Conservation (phyloP, 495 filamentous ascomycete genomes). For the Xylaria curta region DNA sequence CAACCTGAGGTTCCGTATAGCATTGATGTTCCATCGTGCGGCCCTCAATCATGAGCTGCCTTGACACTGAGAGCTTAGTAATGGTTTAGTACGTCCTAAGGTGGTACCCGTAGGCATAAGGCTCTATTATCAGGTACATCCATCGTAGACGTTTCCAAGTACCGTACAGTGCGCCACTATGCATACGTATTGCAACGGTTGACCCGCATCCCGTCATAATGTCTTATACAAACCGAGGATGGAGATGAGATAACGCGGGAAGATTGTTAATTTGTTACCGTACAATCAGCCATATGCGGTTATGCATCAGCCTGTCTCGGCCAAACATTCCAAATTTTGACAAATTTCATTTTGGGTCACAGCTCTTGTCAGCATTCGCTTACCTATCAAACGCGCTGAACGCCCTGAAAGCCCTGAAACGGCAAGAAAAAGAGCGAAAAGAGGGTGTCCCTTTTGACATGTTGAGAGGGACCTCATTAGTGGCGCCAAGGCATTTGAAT, state of each 20-base stretch:
- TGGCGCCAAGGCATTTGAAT: conserved; percentile 20
- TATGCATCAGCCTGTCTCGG: conserved; percentile 9
- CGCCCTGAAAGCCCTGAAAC: background rate
- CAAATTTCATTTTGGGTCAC: conserved; percentile 19
- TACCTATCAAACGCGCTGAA: conserved; percentile 16
- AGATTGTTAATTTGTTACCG: conserved; percentile 17
- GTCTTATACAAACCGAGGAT: conserved; percentile 6
- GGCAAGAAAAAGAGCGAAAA: background rate
- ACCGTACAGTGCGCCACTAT: background rate
- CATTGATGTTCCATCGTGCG: background rate
- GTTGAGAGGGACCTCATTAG: conserved; percentile 8
- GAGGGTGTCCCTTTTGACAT: background rate
- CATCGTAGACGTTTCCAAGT: background rate
- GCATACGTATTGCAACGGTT: background rate
- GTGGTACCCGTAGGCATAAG: background rate
- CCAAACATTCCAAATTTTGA: conserved; percentile 22
- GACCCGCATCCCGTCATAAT: conserved; percentile 9
- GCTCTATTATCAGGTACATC: background rate
- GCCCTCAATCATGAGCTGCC: background rate
- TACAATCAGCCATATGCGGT: conserved; percentile 10
- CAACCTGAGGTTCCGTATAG: background rate
- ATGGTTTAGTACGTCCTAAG: background rate
- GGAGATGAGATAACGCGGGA: conserved; percentile 15
- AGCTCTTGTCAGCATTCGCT: conserved; percentile 23
- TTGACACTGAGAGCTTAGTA: conserved; percentile 5